Evolutionary conservation across 768 basidiomycete species (phyloP).

Genomic region (Boletus insuetus): DNA sequence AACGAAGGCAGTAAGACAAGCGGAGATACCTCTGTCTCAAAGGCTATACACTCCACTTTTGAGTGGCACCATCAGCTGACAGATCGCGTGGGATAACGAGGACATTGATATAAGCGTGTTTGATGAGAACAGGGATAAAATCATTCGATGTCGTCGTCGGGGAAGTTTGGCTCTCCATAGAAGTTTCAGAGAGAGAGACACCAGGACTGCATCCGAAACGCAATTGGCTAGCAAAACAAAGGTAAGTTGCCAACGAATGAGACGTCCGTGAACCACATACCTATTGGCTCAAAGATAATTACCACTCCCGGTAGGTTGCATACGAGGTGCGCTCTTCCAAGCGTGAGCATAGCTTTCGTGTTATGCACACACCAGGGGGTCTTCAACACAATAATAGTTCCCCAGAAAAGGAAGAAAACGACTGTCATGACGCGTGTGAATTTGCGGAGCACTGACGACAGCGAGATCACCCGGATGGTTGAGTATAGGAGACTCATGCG

Average conservation of each 20-base stretch:
- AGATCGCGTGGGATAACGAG: not conserved
- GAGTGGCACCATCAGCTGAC: not conserved
- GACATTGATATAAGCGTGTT: constrained; percentile 4
- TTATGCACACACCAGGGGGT: not conserved
- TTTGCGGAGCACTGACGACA: not conserved
- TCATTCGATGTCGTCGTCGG: constrained; percentile 13
- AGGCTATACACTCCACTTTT: not conserved
- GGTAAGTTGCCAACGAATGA: not conserved
- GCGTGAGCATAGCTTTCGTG: not conserved
- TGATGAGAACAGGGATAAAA: constrained; percentile 9
- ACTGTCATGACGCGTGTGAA: not conserved
- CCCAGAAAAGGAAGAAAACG: not conserved
- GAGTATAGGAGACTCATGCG: not conserved
- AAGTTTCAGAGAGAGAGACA: constrained; percentile 12
- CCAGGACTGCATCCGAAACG: not conserved
- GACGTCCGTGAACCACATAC: not conserved
- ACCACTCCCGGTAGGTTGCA: not conserved
- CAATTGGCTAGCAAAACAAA: constrained; percentile 2
- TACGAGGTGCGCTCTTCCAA: not conserved
- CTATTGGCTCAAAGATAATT: constrained; percentile 3
- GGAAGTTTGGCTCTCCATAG: constrained; percentile 19
- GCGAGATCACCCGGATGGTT: not conserved
- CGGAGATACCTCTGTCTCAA: not conserved
- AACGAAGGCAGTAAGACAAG: not conserved
- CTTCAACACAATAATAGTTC: not conserved